A percentile compares a stretch with the other conserved stretches of the same genome.
Conservation (phyloP, 495 filamentous ascomycete genomes). For the Hypoxylon intermedium region DNA sequence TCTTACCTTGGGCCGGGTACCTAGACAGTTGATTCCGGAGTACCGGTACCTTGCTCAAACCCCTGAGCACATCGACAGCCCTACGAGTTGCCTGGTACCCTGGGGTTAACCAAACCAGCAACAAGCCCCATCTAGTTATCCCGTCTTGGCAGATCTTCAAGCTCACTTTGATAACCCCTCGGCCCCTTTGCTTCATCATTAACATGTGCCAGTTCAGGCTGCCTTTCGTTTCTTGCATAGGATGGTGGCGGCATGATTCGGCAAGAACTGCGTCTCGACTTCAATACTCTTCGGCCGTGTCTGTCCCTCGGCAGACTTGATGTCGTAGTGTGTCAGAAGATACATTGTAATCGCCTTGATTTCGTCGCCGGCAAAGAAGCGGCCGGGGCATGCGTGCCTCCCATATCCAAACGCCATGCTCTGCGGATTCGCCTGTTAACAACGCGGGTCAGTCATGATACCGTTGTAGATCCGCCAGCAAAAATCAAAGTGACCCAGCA, state of each 20-base stretch:
- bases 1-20: too few species aligned
- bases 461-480: too few species aligned
- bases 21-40: neutral
- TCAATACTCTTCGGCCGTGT: slow-evolving; percentile 38
- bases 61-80: neutral
- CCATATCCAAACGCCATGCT: slow-evolving; percentile 58
- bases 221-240: slow-evolving; percentile 25
- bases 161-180: neutral
- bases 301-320: slow-evolving; percentile 48
- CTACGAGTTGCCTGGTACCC: neutral
- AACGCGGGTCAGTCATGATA: neutral
- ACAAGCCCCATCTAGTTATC: too few species aligned
- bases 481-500: too few species aligned
- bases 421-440: slow-evolving; percentile 35
- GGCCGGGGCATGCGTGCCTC: slow-evolving; percentile 56
- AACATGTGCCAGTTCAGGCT: too few species aligned
- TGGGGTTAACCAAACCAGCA: too few species aligned
- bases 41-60: neutral
- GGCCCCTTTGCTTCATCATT: too few species aligned
- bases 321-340: slow-evolving; percentile 53
- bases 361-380: slow-evolving; percentile 56
- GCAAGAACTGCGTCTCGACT: slow-evolving; percentile 22
- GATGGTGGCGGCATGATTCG: slow-evolving; percentile 24
- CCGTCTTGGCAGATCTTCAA: neutral
- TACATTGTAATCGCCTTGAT: slow-evolving; percentile 53